Base-by-base conservation (phyloP, 169 alveolate species). In the Theileria parva region DNA sequence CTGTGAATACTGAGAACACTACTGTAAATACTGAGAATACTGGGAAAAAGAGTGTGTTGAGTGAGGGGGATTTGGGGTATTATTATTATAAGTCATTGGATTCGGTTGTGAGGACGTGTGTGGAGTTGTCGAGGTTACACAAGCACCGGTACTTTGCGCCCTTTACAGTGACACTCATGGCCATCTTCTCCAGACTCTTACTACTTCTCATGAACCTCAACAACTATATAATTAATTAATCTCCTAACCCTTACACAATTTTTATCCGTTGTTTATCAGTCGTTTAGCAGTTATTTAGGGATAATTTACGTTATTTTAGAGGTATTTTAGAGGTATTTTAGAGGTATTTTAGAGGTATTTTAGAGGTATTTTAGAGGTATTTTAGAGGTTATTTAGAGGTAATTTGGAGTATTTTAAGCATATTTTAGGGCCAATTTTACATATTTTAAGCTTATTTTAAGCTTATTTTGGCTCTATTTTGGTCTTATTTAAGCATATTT, bases 91-190 rank as follows among this genome's bases (percentile, higher is more conserved):
- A 21, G 28, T 61, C 74, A 13, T 6, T 81, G 6, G 50, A 64
- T 19, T 72, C 77, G n/a, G 83, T 81, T 1, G 37, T 72, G 51
- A 48, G 48, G 17, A 23, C 88, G 0, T 39, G 81, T 53, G 68
- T 25, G 12, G 65, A 60, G 15, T 25, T 83, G 21, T 71, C 86
- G 12, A 67, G 89, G 0, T 30, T 77, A 11, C 89, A 83, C 19
- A 72, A 69, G 28, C 89, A 83, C 39, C 64, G 67, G 30, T 63
- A 63, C 81, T 79, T 73, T 48, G 89, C 76, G 6, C 89, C 89
- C 25, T 78, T 83, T 4, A 32, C 77, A 28, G 27, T 85, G 0
- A 76, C 61, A 4, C 44, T 77, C 9, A 19, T 83, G 19, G 7
- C 80, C 32, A 50, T 83, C 11, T 76, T 60, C 72, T 44, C 86